Base-by-base conservation (phyloP, 345 rosid genomes). In the Sisymbrium irio region DNA sequence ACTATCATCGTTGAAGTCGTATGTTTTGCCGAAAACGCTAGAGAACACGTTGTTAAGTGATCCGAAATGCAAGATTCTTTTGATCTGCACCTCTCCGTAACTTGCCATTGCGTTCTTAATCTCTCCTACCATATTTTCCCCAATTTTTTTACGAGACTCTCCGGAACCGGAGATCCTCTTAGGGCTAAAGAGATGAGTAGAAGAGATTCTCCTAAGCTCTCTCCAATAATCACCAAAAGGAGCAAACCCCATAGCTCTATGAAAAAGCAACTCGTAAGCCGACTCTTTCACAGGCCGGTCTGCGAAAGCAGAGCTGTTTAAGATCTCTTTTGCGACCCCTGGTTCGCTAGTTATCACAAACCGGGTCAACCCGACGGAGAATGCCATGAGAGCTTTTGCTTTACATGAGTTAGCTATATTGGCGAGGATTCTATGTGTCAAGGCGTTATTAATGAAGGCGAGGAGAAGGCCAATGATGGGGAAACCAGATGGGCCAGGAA, bases 221-320 rank as follows among this genome's bases (percentile, higher is more conserved):
- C 96, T 87, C 95, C 98, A 93, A 74, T 93, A 90, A 40, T 86
- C 89, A 1, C 97, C 91, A 68, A 49, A 90, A 0, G 91, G 90
- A 60, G 96, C 95, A 60, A 93, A 93, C 15, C 98, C 98, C 85
- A 90, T 93, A 10, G 98, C 92, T 46, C 96, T 81, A 18, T 93
- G 83, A 41, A 90, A 93, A 10, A 93, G 77, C 11, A 93, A 83
- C 82, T 86, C 93, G 59, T 88, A 93, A 22, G 97, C 97, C 0
- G 97, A 93, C 65, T 93, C 93, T 78, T 93, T 93, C 17, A 90
- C 81, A 0, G 98, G 97, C 22, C 98, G 76, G 74, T 93, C 93
- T 3, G 87, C 90, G 17, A 93, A 93, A 44, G 89, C 93, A 0
- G 91, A 83, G 78, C 88, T 93, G 77, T 73, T 83, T n/a, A 93